Evolutionary conservation across 1,284 basidiomycete species (phyloP), one percentile per base, ranked within the genome.

Genomic region (Cutaneotrichosporon daszewskae): DNA sequence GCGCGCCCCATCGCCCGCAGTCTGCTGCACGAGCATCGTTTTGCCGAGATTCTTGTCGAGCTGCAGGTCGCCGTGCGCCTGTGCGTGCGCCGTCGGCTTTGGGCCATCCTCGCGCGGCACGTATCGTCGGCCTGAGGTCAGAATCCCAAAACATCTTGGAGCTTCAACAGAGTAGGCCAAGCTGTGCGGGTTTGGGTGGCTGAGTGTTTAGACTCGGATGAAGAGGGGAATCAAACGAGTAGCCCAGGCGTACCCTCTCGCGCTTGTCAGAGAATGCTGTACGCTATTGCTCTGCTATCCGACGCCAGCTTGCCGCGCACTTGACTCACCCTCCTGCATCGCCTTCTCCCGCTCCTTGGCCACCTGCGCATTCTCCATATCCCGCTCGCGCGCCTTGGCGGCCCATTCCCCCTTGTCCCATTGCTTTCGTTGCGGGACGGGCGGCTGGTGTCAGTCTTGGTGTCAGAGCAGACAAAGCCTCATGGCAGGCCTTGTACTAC

Each of bases 31-130:
- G 46, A 96, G 83, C 77, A 90, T 85, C 1, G 86, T 92, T 76
- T 94, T 95, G 58, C 79, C 79, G 16, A 94, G 76, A 69, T 94
- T 92, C 76, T 91, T 92, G 58, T 89, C 85, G 18, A 96, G 80
- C 45, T 87, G 87, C 12, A 96, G 75, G 28, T 85, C 78, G 5
- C 72, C 75, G 40, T 88, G 87, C 38, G 90, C 82, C 55, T 81
- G 82, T 64, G 92, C 82, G 80, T 92, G 84, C 42, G 86, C 77
- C 3, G 36, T 47, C 59, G 92, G 87, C 61, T 88, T 90, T 0
- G 90, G 89, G 1, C 89, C 70, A 51, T 86, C 57, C 32, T 80
- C 55, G 33, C 72, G 53, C 28, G 47, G 79, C 19, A 82, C 73
- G 13, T 87, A 85, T 59, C 80, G 81, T 74, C 89, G 89, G 34